phyloP scores from a whole-genome alignment of 2,329 filamentous ascomycete species.

The Tolypocladium inflatum region DNA sequence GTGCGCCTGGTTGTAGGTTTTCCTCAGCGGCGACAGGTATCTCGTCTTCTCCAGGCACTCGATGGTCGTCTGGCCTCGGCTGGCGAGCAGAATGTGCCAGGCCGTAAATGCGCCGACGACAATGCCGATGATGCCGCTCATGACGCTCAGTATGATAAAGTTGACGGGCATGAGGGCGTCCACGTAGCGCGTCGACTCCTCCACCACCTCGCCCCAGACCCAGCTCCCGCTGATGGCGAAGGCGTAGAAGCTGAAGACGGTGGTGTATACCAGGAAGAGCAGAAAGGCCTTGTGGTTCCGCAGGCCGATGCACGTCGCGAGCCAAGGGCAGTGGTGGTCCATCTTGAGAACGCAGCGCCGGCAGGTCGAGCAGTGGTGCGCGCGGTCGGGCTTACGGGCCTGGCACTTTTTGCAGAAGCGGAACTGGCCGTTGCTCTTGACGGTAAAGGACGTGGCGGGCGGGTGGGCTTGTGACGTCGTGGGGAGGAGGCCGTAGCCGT shows the following conservation, averaged over 20 bases:
- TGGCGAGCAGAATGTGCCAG: conserved; percentile 82
- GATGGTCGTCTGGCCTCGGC: conserved; percentile 81
- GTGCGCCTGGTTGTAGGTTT: conserved; percentile 55
- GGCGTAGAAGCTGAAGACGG: conserved; percentile 71
- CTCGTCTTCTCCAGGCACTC: conserved; percentile 93
- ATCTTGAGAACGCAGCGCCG: conserved; percentile 94
- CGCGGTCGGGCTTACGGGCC: conserved; percentile 84
- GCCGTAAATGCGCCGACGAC: conserved; percentile 81
- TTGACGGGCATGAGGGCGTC: conserved; percentile 81
- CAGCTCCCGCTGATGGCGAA: conserved; percentile 71
- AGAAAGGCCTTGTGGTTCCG: conserved; percentile 94
- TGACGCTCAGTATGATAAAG: conserved; percentile 76
- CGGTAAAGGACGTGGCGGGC: conserved; percentile 67
- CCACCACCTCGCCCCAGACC: conserved; percentile 77
- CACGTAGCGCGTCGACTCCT: conserved; percentile 57
- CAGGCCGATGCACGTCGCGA: conserved; percentile 89
- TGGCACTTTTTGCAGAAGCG: conserved; percentile 98
- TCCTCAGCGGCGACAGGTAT: conserved; percentile 73
- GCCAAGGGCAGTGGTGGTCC: conserved; percentile 98
- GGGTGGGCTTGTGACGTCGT: conserved; percentile 47
- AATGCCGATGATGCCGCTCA: conserved; percentile 83
- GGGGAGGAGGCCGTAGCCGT: conserved; percentile 73
- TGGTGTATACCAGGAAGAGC: conserved; percentile 83
- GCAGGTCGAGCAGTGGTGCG: conserved; percentile 95
- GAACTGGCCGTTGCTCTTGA: conserved; percentile 79